Evolutionary conservation across 176 grass and related monocot genomes (phyloP), one percentile per base, ranked within the genome.

Genomic region (Cocos nucifera): DNA sequence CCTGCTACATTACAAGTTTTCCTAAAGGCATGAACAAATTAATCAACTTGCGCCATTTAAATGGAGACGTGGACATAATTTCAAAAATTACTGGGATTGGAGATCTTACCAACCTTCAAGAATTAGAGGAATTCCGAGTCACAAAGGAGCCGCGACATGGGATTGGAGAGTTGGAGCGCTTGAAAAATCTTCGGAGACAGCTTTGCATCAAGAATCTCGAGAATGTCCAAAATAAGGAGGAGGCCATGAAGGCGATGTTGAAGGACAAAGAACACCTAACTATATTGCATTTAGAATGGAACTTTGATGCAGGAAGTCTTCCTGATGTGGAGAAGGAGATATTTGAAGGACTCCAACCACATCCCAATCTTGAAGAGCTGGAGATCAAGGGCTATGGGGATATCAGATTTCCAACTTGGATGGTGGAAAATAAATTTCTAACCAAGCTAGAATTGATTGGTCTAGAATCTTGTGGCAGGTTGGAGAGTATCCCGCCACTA

Each of bases 41-140:
- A 9, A 58, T 81, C 15, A 81, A 70, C 35, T 67, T 81, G 15
- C 61, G 65, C 0, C 78, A 70, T 59, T 70, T 81, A 4, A 22
- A 67, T 64, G 54, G 50, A 4, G 17, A 53, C 19, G 25, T 56
- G 10, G 54, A 57, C 3, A 65, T 27, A 20, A 56, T 75, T 72
- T 57, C 72, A 48, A 17, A 30, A 29, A 61, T 76, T 61, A 16
- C 50, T 22, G 27, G 54, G 18, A 70, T 82, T 48, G 56, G 61
- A 21, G 67, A 61, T 23, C 49, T 82, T 21, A 56, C 50, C 14
- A 48, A 22, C 9, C 64, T 81, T 35, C 72, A 75, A 35, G 63
- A 81, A 55, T 59, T 81, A 26, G 29, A 23, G 19, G 28, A 24
- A 24, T 81, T 81, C 23, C 51, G 12, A 4, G 72, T 66, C 29